A percentile compares a stretch with the other conserved stretches of the same genome.
These are phyloP conservation scores for Solanum ahanhuiri DNA, from an alignment of 257 asterid species.

Conservation along the genomic window DNA sequence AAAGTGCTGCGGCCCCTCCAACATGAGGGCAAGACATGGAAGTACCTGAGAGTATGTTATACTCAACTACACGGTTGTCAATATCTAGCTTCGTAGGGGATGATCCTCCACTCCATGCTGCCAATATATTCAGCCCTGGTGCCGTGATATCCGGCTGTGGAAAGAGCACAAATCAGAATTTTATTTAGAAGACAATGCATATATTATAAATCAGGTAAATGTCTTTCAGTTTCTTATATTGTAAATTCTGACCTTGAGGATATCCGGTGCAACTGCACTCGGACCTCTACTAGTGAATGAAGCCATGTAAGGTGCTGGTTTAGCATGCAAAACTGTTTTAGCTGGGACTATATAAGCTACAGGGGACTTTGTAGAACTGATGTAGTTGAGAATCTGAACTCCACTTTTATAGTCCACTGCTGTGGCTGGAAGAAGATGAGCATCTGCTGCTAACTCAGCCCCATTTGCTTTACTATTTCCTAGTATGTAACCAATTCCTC, in stretches of 20 bases:
- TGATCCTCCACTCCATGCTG: slow-evolving; percentile 94
- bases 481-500: slow-evolving; percentile 65
- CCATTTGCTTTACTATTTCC: slow-evolving; percentile 54
- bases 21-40: slow-evolving; percentile 96
- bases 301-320: slow-evolving; percentile 39
- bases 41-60: slow-evolving; percentile 70
- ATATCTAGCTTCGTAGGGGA: slow-evolving; percentile 51
- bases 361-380: slow-evolving; percentile 20
- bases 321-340: slow-evolving; percentile 12
- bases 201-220: not conserved
- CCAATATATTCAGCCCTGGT: slow-evolving; percentile 80
- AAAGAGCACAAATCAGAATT: not conserved
- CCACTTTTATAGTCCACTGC: slow-evolving; percentile 20
- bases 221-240: not conserved
- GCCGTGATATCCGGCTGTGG: slow-evolving; percentile 88
- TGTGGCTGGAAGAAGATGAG: slow-evolving; percentile 41
- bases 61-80: slow-evolving; percentile 56
- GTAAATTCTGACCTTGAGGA: slow-evolving; percentile 25
- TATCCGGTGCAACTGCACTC: slow-evolving; percentile 19
- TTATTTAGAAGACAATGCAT: not conserved
- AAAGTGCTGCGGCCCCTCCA: slow-evolving; percentile 61
- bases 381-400: slow-evolving; percentile 13
- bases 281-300: slow-evolving; percentile 38
- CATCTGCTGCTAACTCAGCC: slow-evolving; percentile 20
- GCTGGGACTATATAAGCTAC: slow-evolving; percentile 13